Conservation (phyloP, 1,284 basidiomycete genomes). For the Sporisorium iseilematis-ciliati region DNA sequence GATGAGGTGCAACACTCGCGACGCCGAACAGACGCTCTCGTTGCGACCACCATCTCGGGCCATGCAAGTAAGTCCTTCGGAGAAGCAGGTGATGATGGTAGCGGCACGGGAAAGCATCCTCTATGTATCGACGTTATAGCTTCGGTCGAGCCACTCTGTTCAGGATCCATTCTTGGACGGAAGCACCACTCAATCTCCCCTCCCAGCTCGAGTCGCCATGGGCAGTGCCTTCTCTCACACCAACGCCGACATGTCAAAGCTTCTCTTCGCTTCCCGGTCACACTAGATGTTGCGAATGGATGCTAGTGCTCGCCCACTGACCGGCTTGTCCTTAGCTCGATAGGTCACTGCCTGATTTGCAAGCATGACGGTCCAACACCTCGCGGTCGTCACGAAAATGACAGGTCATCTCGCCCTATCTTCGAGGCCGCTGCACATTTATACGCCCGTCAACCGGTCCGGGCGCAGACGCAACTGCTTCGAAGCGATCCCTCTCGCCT, state of each 20-base stretch:
- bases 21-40: conserved; percentile 14
- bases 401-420: conserved; percentile 11
- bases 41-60: conserved; percentile 15
- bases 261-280: neutral
- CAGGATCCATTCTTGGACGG: too few relatives aligned
- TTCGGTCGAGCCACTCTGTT: neutral
- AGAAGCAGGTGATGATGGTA: neutral
- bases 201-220: too few relatives aligned
- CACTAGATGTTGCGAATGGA: conserved; percentile 7
- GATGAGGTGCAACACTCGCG: neutral
- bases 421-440: conserved; percentile 3
- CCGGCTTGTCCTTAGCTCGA: neutral
- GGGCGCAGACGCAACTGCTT: neutral
- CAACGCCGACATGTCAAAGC: neutral
- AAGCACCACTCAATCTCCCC: neutral
- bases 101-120: neutral
- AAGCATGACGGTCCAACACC: neutral
- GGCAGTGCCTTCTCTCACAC: too few relatives aligned
- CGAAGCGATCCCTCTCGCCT: neutral
- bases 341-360: neutral
- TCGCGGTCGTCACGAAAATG: neutral
- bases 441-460: neutral
- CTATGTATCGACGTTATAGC: neutral
- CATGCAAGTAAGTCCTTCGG: neutral
- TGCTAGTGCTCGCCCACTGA: neutral